A percentile compares a stretch with the other conserved stretches of the same genome.
Evolutionary conservation across 768 basidiomycete genomes (phyloP).

Genomic region (Tulasnella sp.): DNA sequence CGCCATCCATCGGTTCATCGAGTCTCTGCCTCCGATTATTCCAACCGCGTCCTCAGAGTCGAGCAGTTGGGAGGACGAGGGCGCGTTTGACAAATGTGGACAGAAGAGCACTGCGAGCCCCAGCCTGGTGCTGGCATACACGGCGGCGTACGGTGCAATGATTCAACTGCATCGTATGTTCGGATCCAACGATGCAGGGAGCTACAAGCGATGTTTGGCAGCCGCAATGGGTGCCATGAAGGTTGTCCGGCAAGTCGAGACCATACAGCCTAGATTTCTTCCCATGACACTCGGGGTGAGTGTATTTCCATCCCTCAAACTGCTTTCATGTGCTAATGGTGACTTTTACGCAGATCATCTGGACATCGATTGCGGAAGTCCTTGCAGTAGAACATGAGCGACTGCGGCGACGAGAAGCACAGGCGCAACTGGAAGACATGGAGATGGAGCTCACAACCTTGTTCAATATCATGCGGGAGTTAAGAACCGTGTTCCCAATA

Average conservation of each 20-base stretch:
- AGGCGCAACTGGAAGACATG: not conserved
- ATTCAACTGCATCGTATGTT: constrained; percentile 10
- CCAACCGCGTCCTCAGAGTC: not conserved
- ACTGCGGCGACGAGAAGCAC: not conserved
- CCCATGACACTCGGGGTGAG: constrained; percentile 14
- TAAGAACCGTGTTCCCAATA: constrained; percentile 5
- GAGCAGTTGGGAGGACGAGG: not conserved
- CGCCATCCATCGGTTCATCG: constrained; percentile 7
- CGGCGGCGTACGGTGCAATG: constrained; percentile 8
- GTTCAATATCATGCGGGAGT: not conserved
- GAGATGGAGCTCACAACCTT: constrained; percentile 8
- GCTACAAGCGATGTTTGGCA: constrained; percentile 9
- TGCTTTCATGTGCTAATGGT: not conserved
- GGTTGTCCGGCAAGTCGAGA: not conserved
- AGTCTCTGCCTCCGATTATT: constrained; percentile 3
- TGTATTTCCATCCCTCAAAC: not conserved
- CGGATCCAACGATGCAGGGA: constrained; percentile 2
- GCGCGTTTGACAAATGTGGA: not conserved
- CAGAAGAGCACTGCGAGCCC: not conserved
- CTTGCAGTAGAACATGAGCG: constrained; percentile 14
- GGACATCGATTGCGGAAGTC: constrained; percentile 10
- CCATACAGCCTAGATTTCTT: not conserved
- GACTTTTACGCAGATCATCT: constrained; percentile 2
- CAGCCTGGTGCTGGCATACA: constrained; percentile 6
- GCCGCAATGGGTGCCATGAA: constrained; percentile 1